A percentile compares a stretch with the other conserved stretches of the same genome.
phyloP scores from a whole-genome alignment of 148 eudicot species.

The Cornus kousa region DNA sequence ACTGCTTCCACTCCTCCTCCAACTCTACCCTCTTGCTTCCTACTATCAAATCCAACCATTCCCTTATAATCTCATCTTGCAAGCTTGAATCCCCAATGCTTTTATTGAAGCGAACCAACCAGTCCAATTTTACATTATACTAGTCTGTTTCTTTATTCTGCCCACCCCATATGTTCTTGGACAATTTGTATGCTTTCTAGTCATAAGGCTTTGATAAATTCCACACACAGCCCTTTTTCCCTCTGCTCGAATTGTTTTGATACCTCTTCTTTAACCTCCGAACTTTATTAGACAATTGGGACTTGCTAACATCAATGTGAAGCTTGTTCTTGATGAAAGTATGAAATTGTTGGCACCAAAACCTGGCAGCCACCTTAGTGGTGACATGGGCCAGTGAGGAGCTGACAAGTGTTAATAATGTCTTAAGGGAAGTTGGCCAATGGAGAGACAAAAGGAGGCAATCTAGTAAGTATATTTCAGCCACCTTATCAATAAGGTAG shows the following conservation, averaged over 20 bases:
- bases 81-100: conserved; percentile 4
- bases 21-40: conserved; percentile 26
- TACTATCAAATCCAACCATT: conserved; percentile 24
- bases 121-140: background rate
- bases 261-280: conserved; percentile 27
- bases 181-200: conserved; percentile 26
- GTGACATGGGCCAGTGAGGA: too few species aligned
- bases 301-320: too few species aligned
- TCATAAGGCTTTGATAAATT: conserved; percentile 33
- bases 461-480: too few species aligned
- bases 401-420: too few species aligned
- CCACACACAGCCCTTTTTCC: conserved; percentile 8
- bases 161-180: conserved; percentile 42
- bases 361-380: too few species aligned
- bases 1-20: conserved; percentile 41
- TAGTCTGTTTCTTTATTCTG: conserved; percentile 4
- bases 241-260: conserved; percentile 16
- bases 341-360: too few species aligned
- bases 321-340: too few species aligned
- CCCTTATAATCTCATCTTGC: conserved; percentile 18
- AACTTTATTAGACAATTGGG: too few species aligned
- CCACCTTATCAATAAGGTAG: too few species aligned
- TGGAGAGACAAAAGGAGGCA: too few species aligned
- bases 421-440: too few species aligned
- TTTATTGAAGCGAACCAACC: background rate